phyloP scores from a whole-genome alignment of 2,329 filamentous ascomycete genomes.

The Paracoccidioides brasiliensis region DNA sequence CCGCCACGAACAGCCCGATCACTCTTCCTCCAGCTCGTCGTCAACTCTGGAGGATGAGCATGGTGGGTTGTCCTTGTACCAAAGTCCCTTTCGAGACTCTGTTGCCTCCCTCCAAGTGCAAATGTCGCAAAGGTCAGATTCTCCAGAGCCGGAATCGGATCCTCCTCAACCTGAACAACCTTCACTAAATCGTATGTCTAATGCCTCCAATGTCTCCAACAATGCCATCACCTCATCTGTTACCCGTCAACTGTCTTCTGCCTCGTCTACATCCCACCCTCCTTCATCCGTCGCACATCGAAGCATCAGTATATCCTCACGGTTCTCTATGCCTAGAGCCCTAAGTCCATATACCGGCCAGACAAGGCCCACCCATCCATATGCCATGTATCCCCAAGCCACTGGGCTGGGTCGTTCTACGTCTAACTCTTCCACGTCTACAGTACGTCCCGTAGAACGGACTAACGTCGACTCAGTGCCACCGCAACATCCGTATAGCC shows the following conservation, averaged over 20 bases:
- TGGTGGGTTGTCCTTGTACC: conserved; percentile 1
- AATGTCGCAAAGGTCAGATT: conserved; percentile 2
- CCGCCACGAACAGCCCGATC: conserved; percentile 26
- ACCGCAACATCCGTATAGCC: conserved; percentile 71
- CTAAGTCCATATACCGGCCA: conserved; percentile 57
- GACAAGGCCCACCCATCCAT: conserved; percentile 67
- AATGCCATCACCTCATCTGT: conserved; percentile 4
- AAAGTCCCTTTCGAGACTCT: conserved; percentile 5
- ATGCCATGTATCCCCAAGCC: conserved; percentile 70
- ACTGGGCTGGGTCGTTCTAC: conserved; percentile 43
- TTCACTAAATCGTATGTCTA: conserved; percentile 2
- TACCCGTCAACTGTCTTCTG: conserved; percentile 12
- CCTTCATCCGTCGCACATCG: conserved; percentile 25
- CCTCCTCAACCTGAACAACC: conserved; percentile 7
- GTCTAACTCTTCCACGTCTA: conserved; percentile 61
- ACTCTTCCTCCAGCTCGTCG: conserved; percentile 11
- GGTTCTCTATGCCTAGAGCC: conserved; percentile 33
- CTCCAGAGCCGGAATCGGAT: conserved; percentile 8
- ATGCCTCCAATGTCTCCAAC: neutral
- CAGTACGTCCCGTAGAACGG: conserved; percentile 44
- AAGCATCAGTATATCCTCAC: conserved; percentile 33
- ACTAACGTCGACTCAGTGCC: conserved; percentile 49
- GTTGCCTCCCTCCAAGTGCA: neutral
- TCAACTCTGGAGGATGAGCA: neutral
- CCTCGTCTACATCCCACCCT: conserved; percentile 8